A percentile compares a stretch with the other conserved stretches of the same genome.
Conservation (phyloP, 164 flowering plant species). For the Umbilicus rupestris region DNA sequence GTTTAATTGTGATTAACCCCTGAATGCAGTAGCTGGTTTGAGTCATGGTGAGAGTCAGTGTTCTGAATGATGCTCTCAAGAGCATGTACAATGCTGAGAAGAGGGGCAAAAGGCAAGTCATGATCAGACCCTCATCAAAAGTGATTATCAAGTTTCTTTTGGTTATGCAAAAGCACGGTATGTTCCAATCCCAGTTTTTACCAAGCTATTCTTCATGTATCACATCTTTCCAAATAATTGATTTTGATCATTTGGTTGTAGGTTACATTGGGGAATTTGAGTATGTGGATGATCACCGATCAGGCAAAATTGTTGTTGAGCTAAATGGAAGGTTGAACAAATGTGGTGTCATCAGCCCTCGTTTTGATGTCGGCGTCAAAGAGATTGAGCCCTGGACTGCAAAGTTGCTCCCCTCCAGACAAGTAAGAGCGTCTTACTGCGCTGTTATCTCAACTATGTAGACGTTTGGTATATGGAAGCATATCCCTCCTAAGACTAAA, state of each 20-base stretch:
- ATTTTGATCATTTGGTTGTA: not conserved
- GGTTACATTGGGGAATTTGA: slow-evolving; percentile 18
- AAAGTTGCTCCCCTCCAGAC: not conserved
- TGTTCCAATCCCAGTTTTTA: not conserved
- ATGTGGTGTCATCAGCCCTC: slow-evolving; percentile 12
- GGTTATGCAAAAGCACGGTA: slow-evolving; percentile 16
- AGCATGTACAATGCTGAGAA: slow-evolving; percentile 21
- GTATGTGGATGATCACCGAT: slow-evolving; percentile 17
- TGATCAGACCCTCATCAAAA: slow-evolving; percentile 20
- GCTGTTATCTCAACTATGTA: not conserved
- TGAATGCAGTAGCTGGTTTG: not conserved
- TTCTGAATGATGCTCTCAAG: slow-evolving; percentile 19
- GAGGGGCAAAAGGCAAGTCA: slow-evolving; percentile 17
- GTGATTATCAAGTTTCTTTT: slow-evolving; percentile 20
- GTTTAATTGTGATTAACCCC: not conserved
- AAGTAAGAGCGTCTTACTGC: not conserved
- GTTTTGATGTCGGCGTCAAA: slow-evolving; percentile 9
- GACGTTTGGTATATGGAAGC: not conserved
- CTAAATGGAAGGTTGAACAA: slow-evolving; percentile 17
- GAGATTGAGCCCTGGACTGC: slow-evolving; percentile 12
- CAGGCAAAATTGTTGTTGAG: slow-evolving; percentile 14
- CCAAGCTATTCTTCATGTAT: not conserved
- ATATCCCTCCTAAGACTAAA: too few relatives aligned
- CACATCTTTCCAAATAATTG: not conserved
- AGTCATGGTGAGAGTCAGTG: slow-evolving; percentile 18